Evolutionary conservation across 1,284 basidiomycete species (phyloP), one percentile per base, ranked within the genome.

Genomic region (Trametes pubescens): DNA sequence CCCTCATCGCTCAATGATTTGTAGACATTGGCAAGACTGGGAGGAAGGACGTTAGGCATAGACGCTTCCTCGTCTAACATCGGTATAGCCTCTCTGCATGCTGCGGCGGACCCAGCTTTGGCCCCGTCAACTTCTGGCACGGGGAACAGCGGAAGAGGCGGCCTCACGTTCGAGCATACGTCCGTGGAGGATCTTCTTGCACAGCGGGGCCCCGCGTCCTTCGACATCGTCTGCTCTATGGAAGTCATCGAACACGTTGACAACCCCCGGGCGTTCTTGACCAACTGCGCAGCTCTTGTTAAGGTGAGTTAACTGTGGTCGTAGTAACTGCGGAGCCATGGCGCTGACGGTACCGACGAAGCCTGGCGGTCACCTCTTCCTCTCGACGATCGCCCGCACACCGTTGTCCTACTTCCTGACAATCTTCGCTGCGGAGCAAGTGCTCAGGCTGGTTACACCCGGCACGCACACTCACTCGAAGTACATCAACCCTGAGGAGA

Each of bases 241-340:
- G 98, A 99, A 76, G 96, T 99, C 18, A 75, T 99, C 48, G 98
- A 99, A 80, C 98, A 99, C 74, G 98, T 99, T 64, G 92, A 98
- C 74, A 89, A 96, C 70, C 97, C 98, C 0, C 83, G 87, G 13
- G 84, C 85, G 8, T 99, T 99, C 77, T 82, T 98, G 56, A 81
- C 86, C 51, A 89, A 90, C 52, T 91, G 95, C 68, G 91, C 92
- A 0, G 83, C 91, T 65, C 84, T 98, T 55, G 87, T 96, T 67
- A 98, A 96, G 80, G 95, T 94, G 65, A 54, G 84, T 73, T 4
- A 14, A 34, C 51, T 13, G 53, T 8, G 64, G 37, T 61, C 55
- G 44, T 32, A 7, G n/a, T 16, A 8, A 24, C 35, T 44, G 22
- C 57, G 13, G 34, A 53, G 32, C 22, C 37, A 32, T 32, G 29